These are phyloP conservation scores for Hanseniaspora sp. DNA, from an alignment of 1,139 yeast species.

Conservation along the genomic window DNA sequence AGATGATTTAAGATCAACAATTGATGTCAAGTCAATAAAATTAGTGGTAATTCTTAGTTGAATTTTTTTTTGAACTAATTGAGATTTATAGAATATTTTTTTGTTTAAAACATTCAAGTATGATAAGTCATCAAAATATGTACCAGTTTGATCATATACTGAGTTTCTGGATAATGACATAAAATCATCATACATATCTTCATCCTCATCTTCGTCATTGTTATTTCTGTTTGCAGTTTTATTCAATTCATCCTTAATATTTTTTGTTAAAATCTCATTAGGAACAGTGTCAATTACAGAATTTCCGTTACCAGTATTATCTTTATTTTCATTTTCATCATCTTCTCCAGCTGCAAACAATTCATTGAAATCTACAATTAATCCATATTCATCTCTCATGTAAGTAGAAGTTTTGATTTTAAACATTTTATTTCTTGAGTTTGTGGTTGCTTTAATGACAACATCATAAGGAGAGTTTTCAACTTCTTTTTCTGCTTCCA, in stretches of 20 bases:
- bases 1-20: conserved; percentile 75
- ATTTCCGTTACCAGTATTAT: conserved; percentile 9
- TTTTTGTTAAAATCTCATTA: conserved; percentile 7
- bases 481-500: conserved; percentile 15
- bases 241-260: conserved; percentile 15
- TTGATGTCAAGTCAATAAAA: conserved; percentile 72
- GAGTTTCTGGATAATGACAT: conserved; percentile 25
- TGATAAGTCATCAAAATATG: conserved; percentile 33
- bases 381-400: conserved; percentile 73
- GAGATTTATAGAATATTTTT: conserved; percentile 45
- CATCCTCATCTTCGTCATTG: conserved; percentile 25
- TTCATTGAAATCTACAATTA: conserved; percentile 51
- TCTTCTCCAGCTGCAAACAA: conserved; percentile 43
- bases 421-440: conserved; percentile 64
- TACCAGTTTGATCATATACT: conserved; percentile 23
- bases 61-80: conserved; percentile 32
- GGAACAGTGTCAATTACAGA: not conserved
- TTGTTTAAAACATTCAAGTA: conserved; percentile 43
- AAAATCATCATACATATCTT: conserved; percentile 26
- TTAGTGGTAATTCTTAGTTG: conserved; percentile 59
- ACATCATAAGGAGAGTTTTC: conserved; percentile 41
- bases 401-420: conserved; percentile 49
- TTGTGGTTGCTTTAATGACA: conserved; percentile 45
- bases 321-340: conserved; percentile 25
- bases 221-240: not conserved